phyloP scores from a whole-genome alignment of 139 green algal species.

The Yamagishiella unicocca region DNA sequence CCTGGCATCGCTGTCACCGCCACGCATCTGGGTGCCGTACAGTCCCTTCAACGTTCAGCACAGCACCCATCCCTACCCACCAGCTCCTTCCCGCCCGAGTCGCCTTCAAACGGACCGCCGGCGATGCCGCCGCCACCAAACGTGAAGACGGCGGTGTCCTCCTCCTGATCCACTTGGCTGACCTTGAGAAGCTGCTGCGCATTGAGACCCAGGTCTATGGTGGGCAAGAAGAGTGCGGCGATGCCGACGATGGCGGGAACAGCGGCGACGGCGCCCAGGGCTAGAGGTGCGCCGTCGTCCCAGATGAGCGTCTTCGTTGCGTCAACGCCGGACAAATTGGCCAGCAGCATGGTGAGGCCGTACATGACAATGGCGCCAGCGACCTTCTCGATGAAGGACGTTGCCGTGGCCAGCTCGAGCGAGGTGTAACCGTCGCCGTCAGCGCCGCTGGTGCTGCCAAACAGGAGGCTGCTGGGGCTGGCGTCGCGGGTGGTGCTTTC shows the following conservation, averaged over 20 bases:
- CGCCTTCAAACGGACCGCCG: too few relatives aligned
- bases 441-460: too few relatives aligned
- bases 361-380: constrained; percentile 15
- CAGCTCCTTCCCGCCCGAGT: too few relatives aligned
- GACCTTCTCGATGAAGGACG: constrained; percentile 18
- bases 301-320: background rate
- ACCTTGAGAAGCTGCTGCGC: background rate
- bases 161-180: background rate
- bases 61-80: too few relatives aligned
- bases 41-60: too few relatives aligned
- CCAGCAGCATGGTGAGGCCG: constrained; percentile 4
- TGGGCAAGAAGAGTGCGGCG: background rate
- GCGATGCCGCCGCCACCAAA: too few relatives aligned
- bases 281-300: constrained; percentile 17
- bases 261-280: constrained; percentile 1
- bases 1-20: too few relatives aligned
- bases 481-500: too few relatives aligned
- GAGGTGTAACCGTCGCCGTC: background rate
- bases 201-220: background rate
- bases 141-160: background rate
- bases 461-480: too few relatives aligned
- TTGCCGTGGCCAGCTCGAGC: background rate
- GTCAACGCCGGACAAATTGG: background rate
- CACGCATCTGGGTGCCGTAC: too few relatives aligned
- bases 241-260: background rate